These are phyloP conservation scores for Candida arabinofermentans DNA, from an alignment of 805 yeast genomes.

Conservation along the genomic window DNA sequence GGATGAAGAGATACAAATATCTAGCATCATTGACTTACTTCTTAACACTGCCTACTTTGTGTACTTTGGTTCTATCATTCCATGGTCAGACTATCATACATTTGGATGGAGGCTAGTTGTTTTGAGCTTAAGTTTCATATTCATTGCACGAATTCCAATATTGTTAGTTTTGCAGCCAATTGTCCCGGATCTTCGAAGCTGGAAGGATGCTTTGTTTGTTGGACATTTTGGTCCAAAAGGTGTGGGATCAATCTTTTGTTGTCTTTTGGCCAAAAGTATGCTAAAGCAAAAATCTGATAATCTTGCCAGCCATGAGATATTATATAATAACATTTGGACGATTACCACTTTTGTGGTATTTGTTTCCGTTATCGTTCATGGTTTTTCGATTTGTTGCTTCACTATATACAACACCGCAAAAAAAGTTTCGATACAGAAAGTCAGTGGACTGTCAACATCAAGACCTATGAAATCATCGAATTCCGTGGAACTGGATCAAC, in stretches of 20 bases:
- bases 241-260: conserved; percentile 87
- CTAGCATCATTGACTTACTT: conserved; percentile 83
- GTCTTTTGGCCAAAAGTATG: conserved; percentile 68
- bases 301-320: conserved; percentile 7
- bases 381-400: conserved; percentile 78
- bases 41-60: conserved; percentile 83
- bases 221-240: conserved; percentile 98
- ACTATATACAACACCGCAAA: conserved; percentile 27
- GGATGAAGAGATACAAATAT: conserved; percentile 39
- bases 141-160: conserved; percentile 80
- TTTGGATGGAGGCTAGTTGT: conserved; percentile 77
- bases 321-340: conserved; percentile 62
- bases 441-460: too few relatives aligned
- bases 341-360: conserved; percentile 74
- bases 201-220: conserved; percentile 93
- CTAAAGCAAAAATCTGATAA: conserved; percentile 15
- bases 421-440: conserved; percentile 22
- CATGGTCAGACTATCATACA: conserved; percentile 77
- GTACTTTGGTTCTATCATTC: conserved; percentile 86
- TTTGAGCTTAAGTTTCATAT: conserved; percentile 67
- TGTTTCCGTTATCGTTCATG: conserved; percentile 83
- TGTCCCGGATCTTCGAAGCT: conserved; percentile 81
- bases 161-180: conserved; percentile 69
- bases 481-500: too few relatives aligned
- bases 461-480: too few relatives aligned